Percentiles rank a stretch among this genome's conserved stretches.
Conservation (phyloP, 1,284 basidiomycete genomes). For the Apiotrichum akiyoshidainum region DNA sequence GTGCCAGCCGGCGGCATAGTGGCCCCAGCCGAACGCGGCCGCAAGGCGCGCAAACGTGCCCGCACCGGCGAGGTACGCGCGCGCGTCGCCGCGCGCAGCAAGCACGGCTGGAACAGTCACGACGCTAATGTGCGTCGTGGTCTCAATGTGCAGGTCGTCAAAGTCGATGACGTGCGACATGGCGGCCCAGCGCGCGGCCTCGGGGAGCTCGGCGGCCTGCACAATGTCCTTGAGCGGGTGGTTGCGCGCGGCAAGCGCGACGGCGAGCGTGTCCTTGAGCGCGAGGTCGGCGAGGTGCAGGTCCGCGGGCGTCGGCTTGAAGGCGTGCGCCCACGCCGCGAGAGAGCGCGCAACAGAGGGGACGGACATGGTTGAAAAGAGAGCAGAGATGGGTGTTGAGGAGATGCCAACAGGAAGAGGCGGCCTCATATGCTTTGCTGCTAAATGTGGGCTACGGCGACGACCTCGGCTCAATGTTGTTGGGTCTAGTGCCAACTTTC, state of each 20-base stretch:
- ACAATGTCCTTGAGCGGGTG: conserved; percentile 10
- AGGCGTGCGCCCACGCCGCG: conserved; percentile 10
- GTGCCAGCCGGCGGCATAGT: conserved; percentile 13
- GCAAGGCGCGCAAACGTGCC: conserved; percentile 11
- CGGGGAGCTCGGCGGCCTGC: not conserved
- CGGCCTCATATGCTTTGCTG: not conserved
- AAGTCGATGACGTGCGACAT: conserved; percentile 14
- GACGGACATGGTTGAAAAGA: not conserved
- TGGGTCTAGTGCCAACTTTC: too few relatives aligned
- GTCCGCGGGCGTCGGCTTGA: conserved; percentile 7
- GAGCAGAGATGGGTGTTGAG: not conserved
- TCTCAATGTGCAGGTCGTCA: conserved; percentile 16
- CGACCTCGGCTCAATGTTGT: too few relatives aligned
- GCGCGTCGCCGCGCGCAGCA: conserved; percentile 10
- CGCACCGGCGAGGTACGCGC: conserved; percentile 12
- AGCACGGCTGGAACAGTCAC: conserved; percentile 9
- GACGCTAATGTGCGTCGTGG: conserved; percentile 12
- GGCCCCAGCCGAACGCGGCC: conserved; percentile 7
- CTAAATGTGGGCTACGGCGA: not conserved
- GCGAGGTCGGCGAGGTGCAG: conserved; percentile 13
- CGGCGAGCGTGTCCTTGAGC: conserved; percentile 13
- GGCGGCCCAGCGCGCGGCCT: conserved; percentile 12
- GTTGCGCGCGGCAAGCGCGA: conserved; percentile 10
- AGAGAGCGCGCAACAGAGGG: conserved; percentile 7
- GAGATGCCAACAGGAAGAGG: not conserved